A percentile compares a stretch with the other conserved stretches of the same genome.
phyloP scores from a whole-genome alignment of 1,139 yeast species.

The Spathaspora sp. region DNA sequence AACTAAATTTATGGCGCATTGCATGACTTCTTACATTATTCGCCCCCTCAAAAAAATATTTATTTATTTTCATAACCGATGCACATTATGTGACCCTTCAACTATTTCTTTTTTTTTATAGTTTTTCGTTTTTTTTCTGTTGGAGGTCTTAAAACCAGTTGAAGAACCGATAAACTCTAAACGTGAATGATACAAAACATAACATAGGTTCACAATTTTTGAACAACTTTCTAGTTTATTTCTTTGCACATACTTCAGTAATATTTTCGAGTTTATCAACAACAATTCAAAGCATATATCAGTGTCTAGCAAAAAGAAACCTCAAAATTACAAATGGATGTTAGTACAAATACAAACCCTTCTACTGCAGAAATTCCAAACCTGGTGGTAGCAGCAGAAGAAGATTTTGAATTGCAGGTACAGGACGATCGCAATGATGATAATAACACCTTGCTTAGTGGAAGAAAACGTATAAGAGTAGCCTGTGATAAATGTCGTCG shows the following conservation, averaged over 20 bases:
- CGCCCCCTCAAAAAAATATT: neutral
- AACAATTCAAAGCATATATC: too few species aligned
- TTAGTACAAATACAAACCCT: neutral
- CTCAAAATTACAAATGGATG: neutral
- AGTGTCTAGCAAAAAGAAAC: too few species aligned
- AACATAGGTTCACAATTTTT: neutral
- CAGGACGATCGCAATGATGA: neutral
- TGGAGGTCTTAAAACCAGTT: neutral
- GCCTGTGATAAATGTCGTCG: constrained; percentile 56
- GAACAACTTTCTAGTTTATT: neutral
- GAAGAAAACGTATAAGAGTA: constrained; percentile 34
- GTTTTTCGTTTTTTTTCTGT: neutral
- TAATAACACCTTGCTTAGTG: neutral
- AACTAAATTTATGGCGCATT: neutral
- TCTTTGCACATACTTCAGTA: neutral
- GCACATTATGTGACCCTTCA: neutral
- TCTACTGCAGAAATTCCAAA: neutral
- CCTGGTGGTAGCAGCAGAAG: neutral
- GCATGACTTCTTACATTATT: neutral
- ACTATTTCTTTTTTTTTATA: neutral
- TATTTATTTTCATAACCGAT: neutral
- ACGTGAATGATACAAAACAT: neutral
- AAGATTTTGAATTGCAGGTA: neutral
- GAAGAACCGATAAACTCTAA: neutral
- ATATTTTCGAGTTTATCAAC: neutral